Base-by-base conservation (phyloP, 441 rosid genomes). In the Breynia disticha region DNA sequence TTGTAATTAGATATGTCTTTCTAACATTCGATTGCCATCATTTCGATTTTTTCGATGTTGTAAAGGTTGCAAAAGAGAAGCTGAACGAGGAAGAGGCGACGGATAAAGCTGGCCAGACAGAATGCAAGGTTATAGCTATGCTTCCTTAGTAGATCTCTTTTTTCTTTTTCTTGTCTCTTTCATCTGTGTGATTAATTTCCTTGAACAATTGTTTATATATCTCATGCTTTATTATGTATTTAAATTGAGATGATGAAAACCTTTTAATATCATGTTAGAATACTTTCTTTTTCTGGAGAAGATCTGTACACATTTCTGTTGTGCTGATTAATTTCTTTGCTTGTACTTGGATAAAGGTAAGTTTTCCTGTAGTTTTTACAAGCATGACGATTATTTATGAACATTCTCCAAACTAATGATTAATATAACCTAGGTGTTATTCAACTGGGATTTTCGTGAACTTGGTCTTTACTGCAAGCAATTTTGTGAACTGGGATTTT, bases 111-210 rank as follows among this genome's bases (percentile, higher is more conserved):
- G 72, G 69, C 59, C 87, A 63, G 75, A 58, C 75, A 44, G 95
- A 89, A 71, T 89, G 97, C 97, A 93, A 89, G 97, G 99, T 93
- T 62, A 35, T 32, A 67, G 48, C 52, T 35, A 11, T 28, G 19
- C 13, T 41, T 0, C 44, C n/a, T 6, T 19, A 44, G 15, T 50
- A 42, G 0, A 12, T 16, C 37, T 21, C 24, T 50, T 46, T 21
- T 6, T 20, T 44, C 38, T 7, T 56, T 52, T 51, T 17, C 35
- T 28, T 28, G 5, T 28, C 35, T 1, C 35, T 9, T 28, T 28
- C 35, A 28, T 28, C 35, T 28, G 35, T 9, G 8, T 28, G 5
- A 28, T 5, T 28, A n/a, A n/a, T 28, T 28, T 28, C 35, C 35
- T 28, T 28, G 8, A 1, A 28, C 8, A 9, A 28, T 4, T 28